These are phyloP conservation scores for Thelonectria olida DNA, from an alignment of 2,329 filamentous ascomycete species.

Conservation along the genomic window DNA sequence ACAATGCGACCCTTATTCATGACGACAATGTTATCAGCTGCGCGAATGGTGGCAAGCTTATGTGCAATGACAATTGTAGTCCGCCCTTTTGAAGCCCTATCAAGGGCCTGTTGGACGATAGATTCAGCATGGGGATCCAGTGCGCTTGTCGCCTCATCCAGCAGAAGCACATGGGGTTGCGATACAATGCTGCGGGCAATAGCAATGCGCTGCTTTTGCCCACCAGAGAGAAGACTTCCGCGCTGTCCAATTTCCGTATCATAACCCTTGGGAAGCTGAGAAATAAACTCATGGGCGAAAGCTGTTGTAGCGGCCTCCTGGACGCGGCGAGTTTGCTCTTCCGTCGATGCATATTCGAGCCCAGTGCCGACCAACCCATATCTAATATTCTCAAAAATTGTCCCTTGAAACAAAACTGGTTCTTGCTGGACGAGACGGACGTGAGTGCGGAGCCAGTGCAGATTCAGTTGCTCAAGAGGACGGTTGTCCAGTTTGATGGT, in stretches of 20 bases:
- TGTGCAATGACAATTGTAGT: constrained; percentile 74
- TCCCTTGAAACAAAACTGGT: constrained; percentile 13
- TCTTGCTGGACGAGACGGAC: constrained; percentile 45
- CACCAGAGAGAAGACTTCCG: constrained; percentile 69
- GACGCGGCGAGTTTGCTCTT: constrained; percentile 53
- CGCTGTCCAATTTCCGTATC: constrained; percentile 68
- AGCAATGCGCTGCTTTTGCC: constrained; percentile 71
- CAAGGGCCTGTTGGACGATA: constrained; percentile 63
- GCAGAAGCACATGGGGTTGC: constrained; percentile 62
- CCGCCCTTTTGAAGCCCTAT: constrained; percentile 59
- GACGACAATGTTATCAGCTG: constrained; percentile 72
- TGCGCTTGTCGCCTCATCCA: constrained; percentile 73
- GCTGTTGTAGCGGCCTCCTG: constrained; percentile 55
- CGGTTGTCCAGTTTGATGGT: constrained; percentile 45
- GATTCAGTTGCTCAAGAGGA: constrained; percentile 41
- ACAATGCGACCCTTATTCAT: constrained; percentile 63
- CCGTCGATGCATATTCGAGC: constrained; percentile 46
- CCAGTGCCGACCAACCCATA: constrained; percentile 55
- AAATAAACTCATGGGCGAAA: constrained; percentile 60
- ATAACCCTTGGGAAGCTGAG: constrained; percentile 53
- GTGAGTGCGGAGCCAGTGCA: constrained; percentile 47
- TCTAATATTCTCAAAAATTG: constrained; percentile 57
- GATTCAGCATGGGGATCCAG: constrained; percentile 52
- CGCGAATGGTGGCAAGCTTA: constrained; percentile 62
- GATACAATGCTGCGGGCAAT: constrained; percentile 58